These are phyloP conservation scores for Hypoxylon sp. DNA, from an alignment of 2,329 filamentous ascomycete species.

Conservation along the genomic window DNA sequence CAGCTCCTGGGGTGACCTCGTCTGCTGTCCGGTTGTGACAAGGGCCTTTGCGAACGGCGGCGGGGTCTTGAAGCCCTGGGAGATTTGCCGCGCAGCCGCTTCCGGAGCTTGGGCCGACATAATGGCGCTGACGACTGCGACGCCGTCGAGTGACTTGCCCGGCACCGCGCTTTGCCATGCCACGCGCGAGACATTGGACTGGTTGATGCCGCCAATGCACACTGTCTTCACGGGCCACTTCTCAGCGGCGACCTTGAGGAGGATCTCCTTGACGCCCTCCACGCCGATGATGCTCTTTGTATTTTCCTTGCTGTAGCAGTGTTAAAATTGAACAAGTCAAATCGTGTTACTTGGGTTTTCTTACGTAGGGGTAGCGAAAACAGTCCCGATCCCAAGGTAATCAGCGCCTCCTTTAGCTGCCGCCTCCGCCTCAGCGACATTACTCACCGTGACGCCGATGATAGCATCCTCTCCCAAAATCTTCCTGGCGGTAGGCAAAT, in stretches of 20 bases:
- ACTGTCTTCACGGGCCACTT: slow-evolving; percentile 70
- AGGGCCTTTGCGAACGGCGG: slow-evolving; percentile 46
- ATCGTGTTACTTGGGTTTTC: slow-evolving; percentile 45
- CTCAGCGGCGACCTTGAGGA: slow-evolving; percentile 68
- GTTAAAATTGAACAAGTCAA: slow-evolving; percentile 10
- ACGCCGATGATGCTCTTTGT: slow-evolving; percentile 85
- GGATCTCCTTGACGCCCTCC: slow-evolving; percentile 75
- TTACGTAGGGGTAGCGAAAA: slow-evolving; percentile 86
- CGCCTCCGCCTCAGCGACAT: slow-evolving; percentile 75
- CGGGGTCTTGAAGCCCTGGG: slow-evolving; percentile 63
- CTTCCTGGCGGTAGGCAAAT: slow-evolving; percentile 73
- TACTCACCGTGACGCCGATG: slow-evolving; percentile 89
- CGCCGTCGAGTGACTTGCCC: slow-evolving; percentile 76
- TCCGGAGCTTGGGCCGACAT: slow-evolving; percentile 78
- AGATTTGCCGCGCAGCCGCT: slow-evolving; percentile 70
- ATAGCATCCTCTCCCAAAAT: slow-evolving; percentile 82
- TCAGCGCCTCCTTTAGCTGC: slow-evolving; percentile 84
- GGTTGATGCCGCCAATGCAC: slow-evolving; percentile 90
- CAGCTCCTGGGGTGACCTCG: slow-evolving; percentile 42
- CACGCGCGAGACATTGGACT: slow-evolving; percentile 78
- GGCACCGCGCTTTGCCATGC: slow-evolving; percentile 73
- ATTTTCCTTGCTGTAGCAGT: slow-evolving; percentile 77
- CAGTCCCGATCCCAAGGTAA: slow-evolving; percentile 91
- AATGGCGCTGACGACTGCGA: slow-evolving; percentile 92
- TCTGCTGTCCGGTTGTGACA: slow-evolving; percentile 26